Evolutionary conservation across 169 alveolate genomes (phyloP).

Genomic region (Cryptosporidium ryanae): DNA sequence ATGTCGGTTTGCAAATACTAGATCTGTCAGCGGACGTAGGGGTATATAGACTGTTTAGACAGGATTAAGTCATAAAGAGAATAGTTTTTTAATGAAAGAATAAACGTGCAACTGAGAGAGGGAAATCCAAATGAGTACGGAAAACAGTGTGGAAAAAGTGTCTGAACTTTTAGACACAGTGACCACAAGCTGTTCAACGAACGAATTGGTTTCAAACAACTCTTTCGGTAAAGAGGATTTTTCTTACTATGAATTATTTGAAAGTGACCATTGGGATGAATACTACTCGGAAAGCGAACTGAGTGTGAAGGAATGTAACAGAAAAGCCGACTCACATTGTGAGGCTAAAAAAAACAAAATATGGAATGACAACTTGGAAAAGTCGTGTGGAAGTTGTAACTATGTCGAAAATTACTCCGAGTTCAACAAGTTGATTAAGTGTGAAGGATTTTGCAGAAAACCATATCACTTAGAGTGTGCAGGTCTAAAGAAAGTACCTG

Average conservation of each 20-base stretch:
- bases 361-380: slow-evolving; percentile 67
- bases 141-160: no score
- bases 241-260: slow-evolving; percentile 14
- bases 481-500: slow-evolving; percentile 3
- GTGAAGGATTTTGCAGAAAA: slow-evolving; percentile 51
- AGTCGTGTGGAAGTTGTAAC: slow-evolving; percentile 52
- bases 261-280: slow-evolving; percentile 68
- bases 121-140: no score
- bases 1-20: no score
- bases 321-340: not conserved
- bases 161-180: slow-evolving; percentile 8
- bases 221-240: not conserved
- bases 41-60: no score
- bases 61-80: no score
- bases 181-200: slow-evolving; percentile 23
- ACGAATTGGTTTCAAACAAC: not conserved
- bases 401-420: slow-evolving; percentile 22
- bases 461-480: slow-evolving; percentile 54
- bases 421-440: slow-evolving; percentile 45
- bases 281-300: slow-evolving; percentile 26
- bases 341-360: slow-evolving; percentile 5
- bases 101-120: no score
- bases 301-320: not conserved
- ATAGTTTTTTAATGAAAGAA: no score
- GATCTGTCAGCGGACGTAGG: no score